Base-by-base conservation (phyloP, 768 basidiomycete species). In the Boletus subparvulus region DNA sequence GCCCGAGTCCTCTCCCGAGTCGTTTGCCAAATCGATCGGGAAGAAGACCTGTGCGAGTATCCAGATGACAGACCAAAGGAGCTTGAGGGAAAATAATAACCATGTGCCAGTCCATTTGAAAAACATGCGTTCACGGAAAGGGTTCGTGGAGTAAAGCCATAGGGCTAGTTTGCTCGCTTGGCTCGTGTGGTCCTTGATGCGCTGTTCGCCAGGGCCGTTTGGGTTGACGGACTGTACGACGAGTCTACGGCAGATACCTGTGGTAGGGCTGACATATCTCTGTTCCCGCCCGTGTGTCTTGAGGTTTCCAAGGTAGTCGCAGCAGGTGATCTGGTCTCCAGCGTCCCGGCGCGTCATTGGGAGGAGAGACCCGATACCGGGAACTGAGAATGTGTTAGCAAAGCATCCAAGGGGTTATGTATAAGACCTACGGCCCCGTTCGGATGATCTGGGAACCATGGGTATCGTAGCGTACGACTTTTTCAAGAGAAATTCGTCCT, bases 181-280 rank as follows among this genome's bases (percentile, higher is more conserved):
- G 30, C 24, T 32, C 8, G 32, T 32, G 28, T 36, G 55, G 30
- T 51, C 56, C 4, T 9, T 56, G 39, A 65, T 48, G 11, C 28
- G 24, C 19, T 44, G 30, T 43, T 65, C 56, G 3, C 26, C 26
- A 21, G 50, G 37, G 6, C 26, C 42, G 1, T 6, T 24, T 7
- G 62, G 61, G 10, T 51, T 30, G 35, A 57, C 46, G n/a, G 63
- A 36, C 45, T 64, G 63, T 3, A 64, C n/a, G 10, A 41, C 12
- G 36, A 64, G 63, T 32, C 30, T 52, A 32, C 59, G 47, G 24
- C 63, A 64, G 21, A 41, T 1, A 8, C 63, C 63, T 19, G 59
- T 64, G 13, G 55, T 48, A n/a, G 63, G 49, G 35, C 63, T 61
- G 26, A 64, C 33, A 16, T 61, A 64, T 47, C 63, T 48, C 49